phyloP scores from a whole-genome alignment of 2,329 filamentous ascomycete genomes.

The Pseudogymnoascus sp. region DNA sequence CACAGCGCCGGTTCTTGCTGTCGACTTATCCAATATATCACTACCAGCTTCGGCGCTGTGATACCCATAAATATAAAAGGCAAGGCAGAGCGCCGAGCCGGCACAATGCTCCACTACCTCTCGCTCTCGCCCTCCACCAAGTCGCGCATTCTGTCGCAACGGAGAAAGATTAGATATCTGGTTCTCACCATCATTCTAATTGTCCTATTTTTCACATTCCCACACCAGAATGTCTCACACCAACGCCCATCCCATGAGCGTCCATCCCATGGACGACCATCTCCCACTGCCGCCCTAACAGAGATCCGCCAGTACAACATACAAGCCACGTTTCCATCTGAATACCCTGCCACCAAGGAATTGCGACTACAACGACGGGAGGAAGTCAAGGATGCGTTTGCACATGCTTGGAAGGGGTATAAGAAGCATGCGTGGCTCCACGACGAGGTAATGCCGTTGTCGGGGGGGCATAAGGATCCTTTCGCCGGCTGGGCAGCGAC shows the following conservation, averaged over 20 bases:
- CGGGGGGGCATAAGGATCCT: slow-evolving; percentile 60
- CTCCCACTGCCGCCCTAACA: not conserved
- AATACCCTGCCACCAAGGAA: slow-evolving; percentile 9
- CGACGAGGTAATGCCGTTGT: slow-evolving; percentile 73
- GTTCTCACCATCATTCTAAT: not conserved
- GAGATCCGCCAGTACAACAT: not conserved
- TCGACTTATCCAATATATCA: not conserved
- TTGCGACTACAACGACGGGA: slow-evolving; percentile 13
- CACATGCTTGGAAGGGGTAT: slow-evolving; percentile 64
- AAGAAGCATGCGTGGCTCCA: slow-evolving; percentile 71
- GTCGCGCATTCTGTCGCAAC: not conserved
- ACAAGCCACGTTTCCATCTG: slow-evolving; percentile 13
- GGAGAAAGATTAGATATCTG: slow-evolving; percentile 9
- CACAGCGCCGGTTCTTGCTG: not conserved
- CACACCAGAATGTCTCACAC: not conserved
- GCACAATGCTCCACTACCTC: not conserved
- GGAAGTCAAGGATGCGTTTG: slow-evolving; percentile 22
- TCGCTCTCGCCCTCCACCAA: not conserved
- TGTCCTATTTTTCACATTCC: not conserved
- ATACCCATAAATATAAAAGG: not conserved
- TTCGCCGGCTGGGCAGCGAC: slow-evolving; percentile 89
- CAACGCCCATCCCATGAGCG: not conserved
- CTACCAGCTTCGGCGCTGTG: not conserved
- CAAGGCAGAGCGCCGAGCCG: not conserved
- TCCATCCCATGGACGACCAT: not conserved